Base-by-base conservation (phyloP, 2,329 filamentous ascomycete species). In the Ceratocystis lukuohia region DNA sequence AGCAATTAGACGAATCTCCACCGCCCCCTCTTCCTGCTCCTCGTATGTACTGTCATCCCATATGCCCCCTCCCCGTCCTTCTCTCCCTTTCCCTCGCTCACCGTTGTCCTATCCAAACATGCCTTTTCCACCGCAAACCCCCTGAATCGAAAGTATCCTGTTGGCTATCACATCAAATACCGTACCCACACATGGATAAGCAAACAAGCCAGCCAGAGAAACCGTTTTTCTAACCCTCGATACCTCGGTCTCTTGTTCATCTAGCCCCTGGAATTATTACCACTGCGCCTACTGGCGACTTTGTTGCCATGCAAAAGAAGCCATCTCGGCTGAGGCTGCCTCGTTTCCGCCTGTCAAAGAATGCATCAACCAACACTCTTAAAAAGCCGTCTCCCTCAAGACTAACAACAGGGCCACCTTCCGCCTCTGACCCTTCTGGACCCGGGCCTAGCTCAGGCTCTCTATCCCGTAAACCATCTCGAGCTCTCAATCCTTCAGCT, bases 221-320 rank as follows among this genome's bases (percentile, higher is more conserved):
- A 1, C 30, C n/a, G 15, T n/a, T 28, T 22, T 37, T 28, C 65
- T 53, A 65, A 65, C 28, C 33, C 12, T 62, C 2, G 28, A 22
- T 45, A 10, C 25, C 5, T 22, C 44, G 70, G 66, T 69, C 28
- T 30, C 56, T 37, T 20, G n/a, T 22, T 59, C 28, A 59, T 15
- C 59, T 71, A 87, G 84, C 84, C 69, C 84, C 84, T 61, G 80
- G 84, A 70, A 97, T 97, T 73, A 94, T 97, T 74, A 96, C 89
- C 62, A 97, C 93, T 10, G 89, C 92, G 17, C 92, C 94, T 8
- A 94, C 91, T 7, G 82, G 86, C 70, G 83, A 88, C 64, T 73
- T 84, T 22, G 79, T 79, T 45, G 71, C 74, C 63, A 74, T 79
- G 68, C 81, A 79, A 62, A 86, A 82, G 73, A 84, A 82, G 70